These are phyloP conservation scores for Trichoderma guizhouense DNA, from an alignment of 2,329 filamentous ascomycete species.

Conservation along the genomic window DNA sequence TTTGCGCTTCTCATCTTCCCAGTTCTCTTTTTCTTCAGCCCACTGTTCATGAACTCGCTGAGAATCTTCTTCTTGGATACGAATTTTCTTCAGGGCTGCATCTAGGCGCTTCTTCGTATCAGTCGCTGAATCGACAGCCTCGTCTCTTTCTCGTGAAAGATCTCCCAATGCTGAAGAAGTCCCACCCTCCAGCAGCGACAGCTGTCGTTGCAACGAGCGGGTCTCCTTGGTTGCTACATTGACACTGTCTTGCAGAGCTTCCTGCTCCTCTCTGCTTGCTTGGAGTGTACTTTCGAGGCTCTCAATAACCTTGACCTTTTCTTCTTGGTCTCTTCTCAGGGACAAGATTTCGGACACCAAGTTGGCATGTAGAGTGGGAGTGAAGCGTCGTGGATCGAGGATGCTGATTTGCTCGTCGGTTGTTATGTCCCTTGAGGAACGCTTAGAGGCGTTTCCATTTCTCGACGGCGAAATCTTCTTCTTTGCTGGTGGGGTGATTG, in stretches of 20 bases:
- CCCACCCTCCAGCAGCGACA: conserved; percentile 82
- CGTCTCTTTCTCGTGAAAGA: conserved; percentile 79
- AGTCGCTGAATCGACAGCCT: conserved; percentile 66
- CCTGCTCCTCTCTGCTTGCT: conserved; percentile 68
- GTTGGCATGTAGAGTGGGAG: conserved; percentile 89
- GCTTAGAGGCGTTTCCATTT: conserved; percentile 42
- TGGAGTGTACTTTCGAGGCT: conserved; percentile 74
- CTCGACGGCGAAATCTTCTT: conserved; percentile 57
- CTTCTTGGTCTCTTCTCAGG: conserved; percentile 83
- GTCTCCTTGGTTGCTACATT: conserved; percentile 68
- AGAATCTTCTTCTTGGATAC: conserved; percentile 78
- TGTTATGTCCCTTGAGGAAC: conserved; percentile 56
- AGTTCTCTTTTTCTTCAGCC: conserved; percentile 78
- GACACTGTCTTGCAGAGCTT: conserved; percentile 61
- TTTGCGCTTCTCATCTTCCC: conserved; percentile 78
- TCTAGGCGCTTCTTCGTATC: conserved; percentile 80
- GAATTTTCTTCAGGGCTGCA: conserved; percentile 69
- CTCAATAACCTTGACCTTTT: conserved; percentile 83
- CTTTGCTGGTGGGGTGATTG: conserved; percentile 59
- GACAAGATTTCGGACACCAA: conserved; percentile 91
- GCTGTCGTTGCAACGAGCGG: conserved; percentile 76
- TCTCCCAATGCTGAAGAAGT: conserved; percentile 82
- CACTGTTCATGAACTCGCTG: conserved; percentile 75
- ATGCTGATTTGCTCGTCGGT: conserved; percentile 69
- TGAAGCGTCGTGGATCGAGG: conserved; percentile 87